Percentiles rank a stretch among this genome's conserved stretches.
Evolutionary conservation across 1,284 basidiomycete species (phyloP).

Genomic region (Pascua sp.): DNA sequence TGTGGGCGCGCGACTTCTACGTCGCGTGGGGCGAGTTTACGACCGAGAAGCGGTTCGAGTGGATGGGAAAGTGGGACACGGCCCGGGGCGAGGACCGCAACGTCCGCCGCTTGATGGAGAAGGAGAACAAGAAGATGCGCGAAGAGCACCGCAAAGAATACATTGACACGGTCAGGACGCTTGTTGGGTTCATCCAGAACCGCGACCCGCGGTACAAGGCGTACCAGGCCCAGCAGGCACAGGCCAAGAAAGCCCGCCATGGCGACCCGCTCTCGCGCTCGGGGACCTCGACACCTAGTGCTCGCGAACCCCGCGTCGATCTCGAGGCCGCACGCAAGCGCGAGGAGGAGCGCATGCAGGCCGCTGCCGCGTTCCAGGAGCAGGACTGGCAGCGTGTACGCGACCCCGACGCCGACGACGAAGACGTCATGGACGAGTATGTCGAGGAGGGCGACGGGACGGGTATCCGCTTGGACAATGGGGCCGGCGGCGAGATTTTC

Average conservation of each 20-base stretch:
- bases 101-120: conserved; percentile 84
- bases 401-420: conserved; percentile 62
- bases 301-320: conserved; percentile 22
- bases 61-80: conserved; percentile 81
- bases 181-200: conserved; percentile 84
- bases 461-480: conserved; percentile 33
- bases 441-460: conserved; percentile 33
- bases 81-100: conserved; percentile 82
- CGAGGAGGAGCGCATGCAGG: conserved; percentile 27
- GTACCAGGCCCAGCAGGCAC: conserved; percentile 58
- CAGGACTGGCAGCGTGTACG: conserved; percentile 78
- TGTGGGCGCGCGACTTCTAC: conserved; percentile 73
- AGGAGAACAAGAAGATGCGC: conserved; percentile 88
- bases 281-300: conserved; percentile 18
- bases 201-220: conserved; percentile 88
- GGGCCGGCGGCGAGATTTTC: conserved; percentile 53
- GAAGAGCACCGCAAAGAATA: conserved; percentile 87
- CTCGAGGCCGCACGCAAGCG: conserved; percentile 21
- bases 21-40: conserved; percentile 80
- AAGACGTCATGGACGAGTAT: conserved; percentile 47
- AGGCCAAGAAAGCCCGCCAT: conserved; percentile 16
- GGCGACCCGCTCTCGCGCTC: not conserved
- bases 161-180: conserved; percentile 79
- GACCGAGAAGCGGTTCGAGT: conserved; percentile 84
- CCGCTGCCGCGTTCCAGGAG: conserved; percentile 38